Evolutionary conservation across 2,329 filamentous ascomycete genomes (phyloP).

Genomic region (Colletotrichum melonis): DNA sequence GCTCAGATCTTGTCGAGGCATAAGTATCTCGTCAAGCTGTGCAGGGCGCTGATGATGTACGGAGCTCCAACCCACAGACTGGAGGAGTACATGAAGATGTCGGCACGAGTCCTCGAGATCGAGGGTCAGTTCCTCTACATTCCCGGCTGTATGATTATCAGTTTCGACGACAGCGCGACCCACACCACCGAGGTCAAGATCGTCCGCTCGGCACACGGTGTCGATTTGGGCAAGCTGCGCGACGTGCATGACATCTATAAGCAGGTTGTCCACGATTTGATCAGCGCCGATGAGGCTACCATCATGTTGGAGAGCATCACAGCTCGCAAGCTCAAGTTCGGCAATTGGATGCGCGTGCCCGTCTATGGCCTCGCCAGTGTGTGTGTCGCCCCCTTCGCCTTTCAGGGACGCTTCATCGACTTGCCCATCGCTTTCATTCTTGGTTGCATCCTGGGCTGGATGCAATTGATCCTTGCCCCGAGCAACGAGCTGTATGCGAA

Average conservation of each 20-base stretch:
- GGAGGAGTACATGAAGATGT: slow-evolving; percentile 93
- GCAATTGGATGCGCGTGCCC: slow-evolving; percentile 67
- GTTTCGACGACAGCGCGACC: slow-evolving; percentile 80
- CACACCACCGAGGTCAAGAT: slow-evolving; percentile 86
- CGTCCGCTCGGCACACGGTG: slow-evolving; percentile 74
- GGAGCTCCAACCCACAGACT: slow-evolving; percentile 91
- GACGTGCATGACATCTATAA: slow-evolving; percentile 85
- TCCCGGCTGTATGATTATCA: slow-evolving; percentile 93
- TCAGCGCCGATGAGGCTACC: slow-evolving; percentile 78
- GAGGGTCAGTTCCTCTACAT: slow-evolving; percentile 92
- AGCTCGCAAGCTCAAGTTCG: slow-evolving; percentile 57
- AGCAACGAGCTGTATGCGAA: slow-evolving; percentile 76
- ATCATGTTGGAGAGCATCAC: slow-evolving; percentile 68
- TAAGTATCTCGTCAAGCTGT: slow-evolving; percentile 85
- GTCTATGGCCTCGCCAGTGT: slow-evolving; percentile 82
- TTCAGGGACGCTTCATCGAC: slow-evolving; percentile 81
- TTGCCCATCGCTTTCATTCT: slow-evolving; percentile 81
- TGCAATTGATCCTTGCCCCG: slow-evolving; percentile 81
- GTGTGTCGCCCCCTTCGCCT: slow-evolving; percentile 83
- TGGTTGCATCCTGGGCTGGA: slow-evolving; percentile 77
- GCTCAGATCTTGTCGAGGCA: slow-evolving; percentile 81
- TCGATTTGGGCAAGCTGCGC: slow-evolving; percentile 79
- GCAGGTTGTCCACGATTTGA: slow-evolving; percentile 82
- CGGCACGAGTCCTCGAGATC: slow-evolving; percentile 87
- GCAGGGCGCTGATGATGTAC: slow-evolving; percentile 87